Evolutionary conservation across 1,284 basidiomycete genomes (phyloP), one percentile per base, ranked within the genome.

Genomic region (Exobasidium cylindrosporum): DNA sequence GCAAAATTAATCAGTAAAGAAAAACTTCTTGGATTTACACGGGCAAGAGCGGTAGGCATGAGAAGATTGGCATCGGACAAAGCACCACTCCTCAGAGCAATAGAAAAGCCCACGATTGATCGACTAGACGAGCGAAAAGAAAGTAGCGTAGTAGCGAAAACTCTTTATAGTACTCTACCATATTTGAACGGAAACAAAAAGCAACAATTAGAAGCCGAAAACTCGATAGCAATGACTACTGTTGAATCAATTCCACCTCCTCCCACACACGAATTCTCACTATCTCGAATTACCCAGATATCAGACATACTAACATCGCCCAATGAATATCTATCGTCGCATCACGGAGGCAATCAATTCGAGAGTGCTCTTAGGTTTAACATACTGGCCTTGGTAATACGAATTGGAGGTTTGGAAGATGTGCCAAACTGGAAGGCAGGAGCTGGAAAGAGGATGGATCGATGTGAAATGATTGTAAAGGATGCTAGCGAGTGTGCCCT

Each of bases 401-500:
- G 53, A 28, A 29, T 55, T 4, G 53, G 53, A 40, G 21, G 23
- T 4, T 3, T 55, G 21, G 53, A 55, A 29, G 21, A 55, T n/a
- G 53, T 35, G 14, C 21, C 21, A 31, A 29, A 55, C 30, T 55
- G 53, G 53, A 55, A 55, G 31, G 53, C 53, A n/a, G 53, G 53
- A 6, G n/a, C 13, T n/a, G 17, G 17, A 26, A 55, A 55, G 53
- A 26, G 30, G 29, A 55, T 55, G 53, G 53, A 31, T 30, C 21
- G 53, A 55, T 35, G 32, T 29, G 53, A 55, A 28, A 29, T 55
- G 14, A 17, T 55, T 4, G 30, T 55, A 13, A 21, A 44, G 30
- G 53, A 55, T 29, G 40, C n/a, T n/a, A 21, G 23, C 14, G 53
- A 29, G 21, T 55, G 23, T 26, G 30, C 53, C 4, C 28, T 55